Evolutionary conservation across 1,139 yeast genomes (phyloP).

Genomic region (Saccharomyces uvarum): DNA sequence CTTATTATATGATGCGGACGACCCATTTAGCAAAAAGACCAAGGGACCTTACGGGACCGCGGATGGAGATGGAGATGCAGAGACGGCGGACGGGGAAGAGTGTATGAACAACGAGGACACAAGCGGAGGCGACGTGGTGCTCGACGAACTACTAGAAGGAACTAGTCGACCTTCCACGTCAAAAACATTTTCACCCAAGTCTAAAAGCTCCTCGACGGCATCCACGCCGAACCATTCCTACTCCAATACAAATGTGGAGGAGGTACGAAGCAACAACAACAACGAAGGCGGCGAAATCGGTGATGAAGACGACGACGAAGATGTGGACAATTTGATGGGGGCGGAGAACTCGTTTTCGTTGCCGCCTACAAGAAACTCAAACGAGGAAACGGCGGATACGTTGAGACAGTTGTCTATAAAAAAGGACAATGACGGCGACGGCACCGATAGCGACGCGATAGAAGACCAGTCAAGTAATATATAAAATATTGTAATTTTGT

Average conservation of each 20-base stretch:
- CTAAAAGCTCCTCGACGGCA: constrained; percentile 1
- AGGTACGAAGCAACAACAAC: constrained; percentile 2
- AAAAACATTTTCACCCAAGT: background rate
- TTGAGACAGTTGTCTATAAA: background rate
- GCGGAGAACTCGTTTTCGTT: constrained; percentile 18
- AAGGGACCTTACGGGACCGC: background rate
- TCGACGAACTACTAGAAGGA: background rate
- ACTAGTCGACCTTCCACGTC: background rate
- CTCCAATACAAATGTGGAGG: constrained; percentile 2
- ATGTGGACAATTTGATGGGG: constrained; percentile 8
- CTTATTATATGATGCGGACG: constrained; percentile 47
- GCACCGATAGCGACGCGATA: constrained; percentile 7
- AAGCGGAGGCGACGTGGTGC: background rate
- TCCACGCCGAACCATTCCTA: background rate
- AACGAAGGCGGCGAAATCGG: constrained; percentile 8
- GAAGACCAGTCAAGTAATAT: constrained; percentile 6
- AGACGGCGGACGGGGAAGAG: constrained; percentile 19
- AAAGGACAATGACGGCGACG: constrained; percentile 4
- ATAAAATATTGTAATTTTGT: background rate
- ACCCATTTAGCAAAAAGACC: constrained; percentile 36
- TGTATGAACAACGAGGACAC: constrained; percentile 6
- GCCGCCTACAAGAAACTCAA: constrained; percentile 10
- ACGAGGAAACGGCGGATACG: constrained; percentile 1
- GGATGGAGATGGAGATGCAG: constrained; percentile 8
- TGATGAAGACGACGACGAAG: constrained; percentile 3